These are phyloP conservation scores for Acidomyces sp. DNA, from an alignment of 495 filamentous ascomycete species.

Conservation along the genomic window DNA sequence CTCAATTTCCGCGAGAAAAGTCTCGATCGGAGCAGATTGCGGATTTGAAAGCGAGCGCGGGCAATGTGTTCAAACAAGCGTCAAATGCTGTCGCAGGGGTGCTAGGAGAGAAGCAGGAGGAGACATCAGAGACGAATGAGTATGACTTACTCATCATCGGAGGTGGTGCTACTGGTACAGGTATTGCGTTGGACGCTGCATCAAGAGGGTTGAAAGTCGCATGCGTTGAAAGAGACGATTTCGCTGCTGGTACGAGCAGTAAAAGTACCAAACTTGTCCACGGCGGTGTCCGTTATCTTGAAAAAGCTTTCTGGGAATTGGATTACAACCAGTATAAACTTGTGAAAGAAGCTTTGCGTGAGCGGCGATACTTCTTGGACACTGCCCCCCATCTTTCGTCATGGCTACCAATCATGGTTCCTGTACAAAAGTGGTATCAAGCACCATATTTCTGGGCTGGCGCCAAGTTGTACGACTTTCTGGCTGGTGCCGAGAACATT, in stretches of 20 bases:
- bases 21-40: constrained; percentile 52
- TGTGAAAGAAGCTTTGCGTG: constrained; percentile 87
- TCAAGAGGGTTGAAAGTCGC: constrained; percentile 89
- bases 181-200: constrained; percentile 86
- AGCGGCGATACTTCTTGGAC: constrained; percentile 89
- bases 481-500: constrained; percentile 91
- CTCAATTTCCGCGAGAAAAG: constrained; percentile 69
- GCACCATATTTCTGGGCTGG: constrained; percentile 95
- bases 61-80: constrained; percentile 15
- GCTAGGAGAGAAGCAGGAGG: constrained; percentile 19
- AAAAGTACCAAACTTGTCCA: constrained; percentile 98
- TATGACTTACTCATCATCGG: constrained; percentile 92
- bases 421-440: constrained; percentile 92
- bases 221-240: constrained; percentile 90
- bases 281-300: constrained; percentile 88
- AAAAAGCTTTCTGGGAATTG: constrained; percentile 93
- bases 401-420: constrained; percentile 97
- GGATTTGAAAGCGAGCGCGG: constrained; percentile 39
- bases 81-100: constrained; percentile 25
- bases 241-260: constrained; percentile 82
- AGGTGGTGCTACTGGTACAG: constrained; percentile 81
- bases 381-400: constrained; percentile 88
- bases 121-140: constrained; percentile 25
- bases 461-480: constrained; percentile 87
- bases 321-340: constrained; percentile 92